These are phyloP conservation scores for Saccharum officinarum DNA, from an alignment of 176 grass and related monocot genomes.

Conservation along the genomic window DNA sequence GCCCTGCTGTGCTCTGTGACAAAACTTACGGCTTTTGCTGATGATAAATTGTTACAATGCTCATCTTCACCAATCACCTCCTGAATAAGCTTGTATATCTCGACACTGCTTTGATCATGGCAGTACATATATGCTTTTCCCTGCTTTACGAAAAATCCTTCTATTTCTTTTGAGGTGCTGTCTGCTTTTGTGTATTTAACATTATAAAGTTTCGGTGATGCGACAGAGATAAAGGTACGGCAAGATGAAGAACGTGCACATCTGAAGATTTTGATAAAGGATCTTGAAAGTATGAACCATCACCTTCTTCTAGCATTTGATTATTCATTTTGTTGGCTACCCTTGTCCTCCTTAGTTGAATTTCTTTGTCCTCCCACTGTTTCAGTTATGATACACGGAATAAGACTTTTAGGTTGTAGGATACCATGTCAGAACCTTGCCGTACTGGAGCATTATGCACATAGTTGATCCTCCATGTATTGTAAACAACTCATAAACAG, in stretches of 20 bases:
- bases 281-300: constrained; percentile 69
- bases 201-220: constrained; percentile 21
- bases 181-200: constrained; percentile 1
- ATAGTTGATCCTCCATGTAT: background rate
- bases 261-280: constrained; percentile 76
- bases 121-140: background rate
- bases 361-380: background rate
- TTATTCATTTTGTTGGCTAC: background rate
- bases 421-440: background rate
- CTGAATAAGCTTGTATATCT: constrained; percentile 7
- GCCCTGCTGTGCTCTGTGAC: background rate
- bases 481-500: background rate
- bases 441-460: background rate
- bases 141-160: background rate
- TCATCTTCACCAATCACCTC: background rate
- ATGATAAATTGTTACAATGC: background rate
- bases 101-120: background rate
- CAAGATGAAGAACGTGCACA: constrained; percentile 81
- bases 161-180: background rate
- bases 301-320: background rate
- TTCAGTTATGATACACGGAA: background rate
- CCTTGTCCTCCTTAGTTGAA: background rate
- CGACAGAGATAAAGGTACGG: constrained; percentile 69
- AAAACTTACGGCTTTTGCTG: background rate
- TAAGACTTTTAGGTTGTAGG: background rate